Evolutionary conservation across 2,329 filamentous ascomycete genomes (phyloP), one percentile per base, ranked within the genome.

Genomic region (Reticulascus tulasneorum): DNA sequence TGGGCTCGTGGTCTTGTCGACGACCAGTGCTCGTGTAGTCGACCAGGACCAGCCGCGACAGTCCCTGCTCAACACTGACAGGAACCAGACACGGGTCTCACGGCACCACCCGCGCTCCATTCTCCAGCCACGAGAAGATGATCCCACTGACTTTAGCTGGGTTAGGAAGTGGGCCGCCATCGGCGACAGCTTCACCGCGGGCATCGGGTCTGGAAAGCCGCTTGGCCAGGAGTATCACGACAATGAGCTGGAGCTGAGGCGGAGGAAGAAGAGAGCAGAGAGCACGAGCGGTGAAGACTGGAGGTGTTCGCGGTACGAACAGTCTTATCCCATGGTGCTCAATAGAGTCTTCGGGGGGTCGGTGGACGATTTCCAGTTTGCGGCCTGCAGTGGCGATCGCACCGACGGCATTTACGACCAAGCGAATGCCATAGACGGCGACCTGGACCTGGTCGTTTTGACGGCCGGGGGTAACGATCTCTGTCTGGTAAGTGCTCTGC

Each of bases 401-500:
- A 43, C 52, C 2, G 41, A 18, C 6, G 34, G 48, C 5, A 56
- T 60, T 19, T 56, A 51, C 29, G 33, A 55, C n/a, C 53, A 59
- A 39, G 45, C 45, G 4, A 24, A 52, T 8, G 35, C 39, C 3
- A 37, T 63, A 8, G 27, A 51, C 2, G 45, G 43, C 17, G 36
- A 52, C 11, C 30, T 59, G n/a, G 54, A 64, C 40, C 25, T 64
- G 17, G 52, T 63, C 9, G 49, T 55, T 6, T 20, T 64, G 47
- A 62, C 59, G 2, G 61, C 57, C 2, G 59, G 60, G 13, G 60
- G 60, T 4, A 64, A 64, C 28, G 59, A 63, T 33, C 40, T 62
- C 4, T 63, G 59, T 31, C 49, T 64, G 13, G 32, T n/a, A n/a
- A n/a, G n/a, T n/a, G n/a, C n/a, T n/a, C n/a, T n/a, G n/a, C n/a